phyloP scores from a whole-genome alignment of 2,329 filamentous ascomycete genomes.

The Colletotrichum spinosum region DNA sequence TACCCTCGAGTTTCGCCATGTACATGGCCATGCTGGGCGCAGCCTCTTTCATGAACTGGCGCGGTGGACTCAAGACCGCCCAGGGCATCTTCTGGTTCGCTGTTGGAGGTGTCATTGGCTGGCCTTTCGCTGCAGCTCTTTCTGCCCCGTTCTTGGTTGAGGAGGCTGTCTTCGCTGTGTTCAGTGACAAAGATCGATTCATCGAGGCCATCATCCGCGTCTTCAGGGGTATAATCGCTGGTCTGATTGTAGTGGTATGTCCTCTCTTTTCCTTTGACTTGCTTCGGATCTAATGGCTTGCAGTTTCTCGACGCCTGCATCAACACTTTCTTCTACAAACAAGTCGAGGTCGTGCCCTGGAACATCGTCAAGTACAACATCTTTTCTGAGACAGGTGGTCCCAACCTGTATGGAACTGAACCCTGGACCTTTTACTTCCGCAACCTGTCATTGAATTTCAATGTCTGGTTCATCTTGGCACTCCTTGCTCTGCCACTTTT shows the following conservation, averaged over 20 bases:
- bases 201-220: conserved; percentile 71
- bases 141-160: conserved; percentile 84
- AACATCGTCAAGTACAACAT: conserved; percentile 98
- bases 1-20: conserved; percentile 98
- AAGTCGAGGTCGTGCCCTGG: conserved; percentile 81
- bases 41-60: conserved; percentile 91
- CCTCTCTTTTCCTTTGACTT: background rate
- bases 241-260: conserved; percentile 76
- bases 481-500: conserved; percentile 81
- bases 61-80: conserved; percentile 80
- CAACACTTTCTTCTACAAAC: conserved; percentile 88
- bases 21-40: conserved; percentile 89
- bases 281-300: conserved; percentile 20
- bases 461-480: conserved; percentile 90
- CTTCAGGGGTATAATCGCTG: conserved; percentile 74
- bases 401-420: conserved; percentile 94
- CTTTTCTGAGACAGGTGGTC: conserved; percentile 83
- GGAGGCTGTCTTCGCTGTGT: conserved; percentile 70
- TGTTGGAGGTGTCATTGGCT: conserved; percentile 85
- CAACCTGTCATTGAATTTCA: conserved; percentile 94
- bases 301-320: conserved; percentile 76
- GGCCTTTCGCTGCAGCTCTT: conserved; percentile 92
- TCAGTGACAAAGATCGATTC: conserved; percentile 69
- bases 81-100: conserved; percentile 93
- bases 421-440: conserved; percentile 97